Evolutionary conservation across 371 early-diverging fungal species (phyloP), one percentile per base, ranked within the genome.

Genomic region (Nematocida ironsii): DNA sequence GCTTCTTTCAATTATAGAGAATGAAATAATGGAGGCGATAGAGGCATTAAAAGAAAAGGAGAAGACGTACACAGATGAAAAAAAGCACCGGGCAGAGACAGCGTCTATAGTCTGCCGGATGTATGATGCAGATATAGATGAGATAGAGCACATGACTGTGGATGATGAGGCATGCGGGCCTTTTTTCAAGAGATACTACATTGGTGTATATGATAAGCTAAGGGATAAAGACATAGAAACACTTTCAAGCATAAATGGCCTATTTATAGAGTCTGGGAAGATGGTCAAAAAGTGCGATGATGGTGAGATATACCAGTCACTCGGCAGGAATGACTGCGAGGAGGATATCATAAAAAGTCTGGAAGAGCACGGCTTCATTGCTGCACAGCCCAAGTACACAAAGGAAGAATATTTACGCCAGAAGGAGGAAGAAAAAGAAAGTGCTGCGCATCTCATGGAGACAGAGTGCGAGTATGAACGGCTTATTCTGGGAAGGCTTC

Each of bases 101-200:
- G 11, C 48, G 3, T 25, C n/a, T 27, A 27, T 1, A 40, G 23
- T 9, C 0, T 33, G 16, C 6, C 9, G 11, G 16, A 78, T 78
- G 16, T 44, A 56, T 25, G 57, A 47, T 23, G 47, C 71, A 54
- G 80, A 78, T 42, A 54, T 78, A 40, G 67, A 78, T 5, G 42
- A 16, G 20, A 16, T 70, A n/a, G 70, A 25, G 39, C 56, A 78
- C 72, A 62, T 50, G 52, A 4, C 23, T 7, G 48, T 39, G 16
- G 60, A 60, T 45, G 64, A 33, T 33, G 50, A 47, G 74, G 33
- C 39, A 6, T 62, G 39, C 42, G 44, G 56, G 25, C 18, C 47
- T 25, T 78, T 78, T 42, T 70, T 78, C 33, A 44, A 70, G 39
- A 68, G 39, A 71, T 78, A 78, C 80, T 78, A 78, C 62, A 25